These are phyloP conservation scores for Naematelia aurantialba DNA, from an alignment of 768 basidiomycete genomes.

Conservation along the genomic window DNA sequence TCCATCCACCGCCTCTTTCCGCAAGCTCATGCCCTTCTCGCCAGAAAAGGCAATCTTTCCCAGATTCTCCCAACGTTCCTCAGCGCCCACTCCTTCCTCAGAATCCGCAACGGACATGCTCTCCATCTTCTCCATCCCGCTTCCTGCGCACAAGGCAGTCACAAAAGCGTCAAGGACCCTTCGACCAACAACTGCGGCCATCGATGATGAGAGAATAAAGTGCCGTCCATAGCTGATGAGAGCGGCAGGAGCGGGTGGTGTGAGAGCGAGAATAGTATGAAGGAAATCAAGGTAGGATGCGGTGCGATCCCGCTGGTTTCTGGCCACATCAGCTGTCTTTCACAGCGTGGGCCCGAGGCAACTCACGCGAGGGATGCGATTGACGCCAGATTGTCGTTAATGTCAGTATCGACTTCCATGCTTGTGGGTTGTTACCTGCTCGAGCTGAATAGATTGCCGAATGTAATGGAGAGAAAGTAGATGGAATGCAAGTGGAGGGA, in stretches of 20 bases:
- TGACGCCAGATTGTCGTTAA: constrained; percentile 14
- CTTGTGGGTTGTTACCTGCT: too few relatives aligned
- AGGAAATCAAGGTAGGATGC: constrained; percentile 69
- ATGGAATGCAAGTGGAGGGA: too few relatives aligned
- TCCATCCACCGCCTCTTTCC: constrained; percentile 69
- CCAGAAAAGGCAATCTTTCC: constrained; percentile 32
- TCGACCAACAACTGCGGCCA: constrained; percentile 81
- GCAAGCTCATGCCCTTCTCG: constrained; percentile 33
- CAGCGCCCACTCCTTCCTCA: constrained; percentile 54
- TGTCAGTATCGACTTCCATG: constrained; percentile 23
- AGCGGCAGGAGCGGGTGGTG: constrained; percentile 15
- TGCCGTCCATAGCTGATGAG: constrained; percentile 66
- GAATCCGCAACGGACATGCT: constrained; percentile 53
- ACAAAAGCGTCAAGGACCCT: constrained; percentile 84
- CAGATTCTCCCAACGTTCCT: constrained; percentile 25
- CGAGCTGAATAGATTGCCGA: too few relatives aligned
- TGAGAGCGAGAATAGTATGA: constrained; percentile 13
- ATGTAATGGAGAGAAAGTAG: too few relatives aligned
- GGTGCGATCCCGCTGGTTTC: constrained; percentile 51
- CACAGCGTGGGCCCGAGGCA: too few relatives aligned
- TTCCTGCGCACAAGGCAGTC: constrained; percentile 36
- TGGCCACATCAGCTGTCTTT: neutral
- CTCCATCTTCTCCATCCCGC: constrained; percentile 51
- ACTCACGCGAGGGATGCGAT: constrained; percentile 28
- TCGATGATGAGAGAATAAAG: constrained; percentile 69